Base-by-base conservation (phyloP, 2,329 filamentous ascomycete genomes). In the Pseudogymnoascus sp. region DNA sequence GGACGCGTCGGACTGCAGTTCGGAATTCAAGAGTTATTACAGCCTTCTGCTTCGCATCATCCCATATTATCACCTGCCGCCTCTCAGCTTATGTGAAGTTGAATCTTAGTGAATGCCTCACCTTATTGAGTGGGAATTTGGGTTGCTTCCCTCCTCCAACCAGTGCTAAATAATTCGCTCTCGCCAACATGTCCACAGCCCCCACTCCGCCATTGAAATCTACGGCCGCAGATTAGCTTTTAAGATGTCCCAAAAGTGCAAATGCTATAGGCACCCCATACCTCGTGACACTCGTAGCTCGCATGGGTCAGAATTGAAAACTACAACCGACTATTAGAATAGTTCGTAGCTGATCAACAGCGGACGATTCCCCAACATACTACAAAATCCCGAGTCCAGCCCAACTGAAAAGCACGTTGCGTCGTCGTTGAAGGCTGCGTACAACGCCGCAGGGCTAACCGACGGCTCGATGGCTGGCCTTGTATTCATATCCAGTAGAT, bases 101-200 rank as follows among this genome's bases (percentile, higher is more conserved):
- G 17, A 56, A 56, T 56, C 29, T 33, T 10, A 33, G 35, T 38
- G 38, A 60, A 60, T 17, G 10, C 38, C 38, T 46, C 70, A 87
- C 90, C 80, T 96, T 96, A 76, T 93, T 96, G 72, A 89, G 88
- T 13, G 91, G 87, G 70, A 91, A 95, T 72, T 93, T 93, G 62
- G 93, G 91, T 64, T 87, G 86, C 70, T 84, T 89, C 59, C 95
- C 92, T 69, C 93, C 93, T 67, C 93, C 93, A 63, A 97, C 91
- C 9, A 97, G 82, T 29, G 91, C 93, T 37, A 97, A 81, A 74
- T 93, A 96, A 77, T 93, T 93, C 62, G 90, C 87, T 68, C 87
- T 89, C 50, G 89, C 90, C 74, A 96, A 87, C 90, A 96, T 95
- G 75, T 92, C 88, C 26, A 88, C 90, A 42, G 91, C 81, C 42